These are phyloP conservation scores for Aureobasidium sp. DNA, from an alignment of 2,329 filamentous ascomycete genomes.

Conservation along the genomic window DNA sequence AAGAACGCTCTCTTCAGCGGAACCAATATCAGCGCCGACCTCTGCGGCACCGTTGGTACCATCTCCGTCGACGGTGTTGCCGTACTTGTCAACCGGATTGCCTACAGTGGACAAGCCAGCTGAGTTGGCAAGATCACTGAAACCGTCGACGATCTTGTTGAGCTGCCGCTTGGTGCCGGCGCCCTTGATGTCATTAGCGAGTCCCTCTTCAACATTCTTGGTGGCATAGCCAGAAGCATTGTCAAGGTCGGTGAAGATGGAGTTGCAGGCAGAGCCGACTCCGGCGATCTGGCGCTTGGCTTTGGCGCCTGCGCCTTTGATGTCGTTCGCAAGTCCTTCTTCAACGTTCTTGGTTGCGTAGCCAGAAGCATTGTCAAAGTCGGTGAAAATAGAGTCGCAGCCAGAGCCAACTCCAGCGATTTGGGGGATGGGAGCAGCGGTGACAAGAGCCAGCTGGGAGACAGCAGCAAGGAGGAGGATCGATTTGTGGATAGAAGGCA, in stretches of 20 bases:
- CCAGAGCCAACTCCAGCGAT: not conserved
- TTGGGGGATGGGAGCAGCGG: not conserved
- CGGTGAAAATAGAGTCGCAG: not conserved
- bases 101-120: not conserved
- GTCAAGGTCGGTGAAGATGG: not conserved
- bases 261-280: not conserved
- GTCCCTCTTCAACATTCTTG: not conserved
- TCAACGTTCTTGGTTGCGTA: not conserved
- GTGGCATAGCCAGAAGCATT: not conserved
- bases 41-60: not conserved
- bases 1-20: not conserved
- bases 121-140: not conserved
- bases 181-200: not conserved
- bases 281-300: not conserved
- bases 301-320: not conserved
- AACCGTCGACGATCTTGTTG: not conserved
- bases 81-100: not conserved
- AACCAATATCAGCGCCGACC: not conserved
- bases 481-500: not conserved
- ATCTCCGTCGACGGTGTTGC: not conserved
- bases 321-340: not conserved
- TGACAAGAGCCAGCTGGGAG: not conserved
- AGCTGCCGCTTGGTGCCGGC: not conserved
- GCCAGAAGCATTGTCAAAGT: not conserved
- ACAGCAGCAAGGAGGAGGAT: not conserved